Evolutionary conservation across 169 alveolate species (phyloP).

Genomic region (Plasmodium gonderi): DNA sequence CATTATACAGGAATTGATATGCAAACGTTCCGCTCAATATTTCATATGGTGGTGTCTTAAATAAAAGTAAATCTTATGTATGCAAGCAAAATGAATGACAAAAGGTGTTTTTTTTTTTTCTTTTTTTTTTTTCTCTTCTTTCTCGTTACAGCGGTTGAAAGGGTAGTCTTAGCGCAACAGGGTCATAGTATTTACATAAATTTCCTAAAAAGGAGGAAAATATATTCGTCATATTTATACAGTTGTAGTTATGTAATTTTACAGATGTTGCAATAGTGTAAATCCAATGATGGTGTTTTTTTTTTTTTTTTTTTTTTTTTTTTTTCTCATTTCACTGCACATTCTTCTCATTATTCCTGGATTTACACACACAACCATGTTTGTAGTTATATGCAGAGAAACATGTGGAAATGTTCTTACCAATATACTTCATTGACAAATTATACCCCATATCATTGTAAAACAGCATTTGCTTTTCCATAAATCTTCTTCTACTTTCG

Average conservation of each 20-base stretch:
- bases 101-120: neutral
- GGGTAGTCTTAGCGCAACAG: slow-evolving; percentile 68
- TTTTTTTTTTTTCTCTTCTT: slow-evolving; percentile 9
- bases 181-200: slow-evolving; percentile 62
- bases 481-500: slow-evolving; percentile 71
- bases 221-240: neutral
- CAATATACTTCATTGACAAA: slow-evolving; percentile 70
- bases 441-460: slow-evolving; percentile 59
- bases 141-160: slow-evolving; percentile 61
- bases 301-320: neutral
- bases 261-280: neutral
- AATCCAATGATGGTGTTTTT: neutral
- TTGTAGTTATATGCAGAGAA: no score
- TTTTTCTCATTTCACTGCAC: neutral
- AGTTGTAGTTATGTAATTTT: neutral
- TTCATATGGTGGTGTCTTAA: neutral
- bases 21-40: neutral
- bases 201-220: slow-evolving; percentile 46
- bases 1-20: neutral
- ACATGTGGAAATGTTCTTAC: slow-evolving; percentile 4
- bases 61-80: neutral
- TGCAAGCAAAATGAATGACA: neutral
- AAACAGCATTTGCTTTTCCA: slow-evolving; percentile 74
- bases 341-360: neutral
- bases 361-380: neutral